phyloP scores from a whole-genome alignment of 495 filamentous ascomycete genomes.

The Thermochaetoides thermophila region DNA sequence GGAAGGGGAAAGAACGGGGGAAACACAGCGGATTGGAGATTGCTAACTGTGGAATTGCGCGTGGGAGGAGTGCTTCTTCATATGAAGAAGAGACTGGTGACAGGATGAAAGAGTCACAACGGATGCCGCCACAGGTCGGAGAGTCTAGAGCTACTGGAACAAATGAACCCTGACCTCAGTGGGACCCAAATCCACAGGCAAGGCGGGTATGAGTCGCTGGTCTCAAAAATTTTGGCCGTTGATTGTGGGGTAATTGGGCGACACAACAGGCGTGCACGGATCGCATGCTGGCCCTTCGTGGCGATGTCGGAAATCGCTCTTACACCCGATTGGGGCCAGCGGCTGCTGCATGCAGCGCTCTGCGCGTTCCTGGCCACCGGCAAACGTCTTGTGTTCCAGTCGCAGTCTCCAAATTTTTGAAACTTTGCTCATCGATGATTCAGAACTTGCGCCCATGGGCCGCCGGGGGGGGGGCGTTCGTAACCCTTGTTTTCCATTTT shows the following conservation, averaged over 20 bases:
- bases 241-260: conserved; percentile 27
- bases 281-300: conserved; percentile 7
- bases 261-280: conserved; percentile 13
- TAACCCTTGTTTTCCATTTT: too few relatives aligned
- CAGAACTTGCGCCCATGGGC: too few relatives aligned
- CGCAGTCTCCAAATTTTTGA: too few relatives aligned
- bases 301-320: conserved; percentile 15
- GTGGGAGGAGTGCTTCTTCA: conserved; percentile 5
- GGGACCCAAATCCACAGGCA: neutral
- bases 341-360: too few relatives aligned
- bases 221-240: conserved; percentile 8
- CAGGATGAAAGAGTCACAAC: too few relatives aligned
- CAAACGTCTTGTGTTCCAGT: too few relatives aligned
- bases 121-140: too few relatives aligned
- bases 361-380: neutral
- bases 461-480: too few relatives aligned
- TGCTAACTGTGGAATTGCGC: conserved; percentile 5
- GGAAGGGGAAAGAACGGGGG: conserved; percentile 6
- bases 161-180: conserved; percentile 8
- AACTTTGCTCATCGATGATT: too few relatives aligned
- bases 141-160: too few relatives aligned
- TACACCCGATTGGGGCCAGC: neutral
- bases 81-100: conserved; percentile 7
- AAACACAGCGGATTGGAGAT: too few relatives aligned
- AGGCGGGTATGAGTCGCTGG: conserved; percentile 8